phyloP scores from a whole-genome alignment of 2,329 filamentous ascomycete genomes.

The Fusarium sp. region DNA sequence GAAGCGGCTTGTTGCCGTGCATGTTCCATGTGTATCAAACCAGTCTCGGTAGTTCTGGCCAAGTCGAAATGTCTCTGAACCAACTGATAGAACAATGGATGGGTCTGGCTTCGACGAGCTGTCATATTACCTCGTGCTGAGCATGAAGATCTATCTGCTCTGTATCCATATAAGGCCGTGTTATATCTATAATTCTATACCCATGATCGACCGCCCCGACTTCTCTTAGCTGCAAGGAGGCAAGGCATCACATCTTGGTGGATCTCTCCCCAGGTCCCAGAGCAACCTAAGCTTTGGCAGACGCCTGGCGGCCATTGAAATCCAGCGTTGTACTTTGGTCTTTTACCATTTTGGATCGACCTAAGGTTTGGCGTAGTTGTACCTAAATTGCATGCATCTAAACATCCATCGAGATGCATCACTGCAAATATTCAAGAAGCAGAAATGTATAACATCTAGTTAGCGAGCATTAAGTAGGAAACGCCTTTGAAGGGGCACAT shows the following conservation, averaged over 20 bases:
- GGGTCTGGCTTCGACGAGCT: background rate
- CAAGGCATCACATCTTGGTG: slow-evolving; percentile 27
- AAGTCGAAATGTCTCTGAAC: slow-evolving; percentile 22
- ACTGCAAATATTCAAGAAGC: slow-evolving; percentile 9
- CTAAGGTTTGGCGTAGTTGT: slow-evolving; percentile 24
- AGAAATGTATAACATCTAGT: background rate
- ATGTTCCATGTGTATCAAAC: slow-evolving; percentile 35
- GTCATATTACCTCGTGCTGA: background rate
- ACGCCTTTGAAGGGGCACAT: background rate
- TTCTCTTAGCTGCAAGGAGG: slow-evolving; percentile 39
- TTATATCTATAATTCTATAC: slow-evolving; percentile 20
- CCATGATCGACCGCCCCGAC: slow-evolving; percentile 31
- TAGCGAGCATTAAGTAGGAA: background rate
- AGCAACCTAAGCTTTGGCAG: slow-evolving; percentile 34
- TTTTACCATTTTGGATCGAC: slow-evolving; percentile 36
- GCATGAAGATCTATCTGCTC: background rate
- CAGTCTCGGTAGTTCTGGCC: slow-evolving; percentile 26
- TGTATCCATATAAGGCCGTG: background rate
- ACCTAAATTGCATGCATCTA: slow-evolving; percentile 36
- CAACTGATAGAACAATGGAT: background rate
- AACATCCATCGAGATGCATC: slow-evolving; percentile 21
- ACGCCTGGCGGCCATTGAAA: slow-evolving; percentile 2
- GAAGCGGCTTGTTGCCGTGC: slow-evolving; percentile 30
- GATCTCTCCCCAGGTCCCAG: slow-evolving; percentile 37
- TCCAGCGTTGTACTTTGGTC: slow-evolving; percentile 36